Evolutionary conservation across 1,284 basidiomycete species (phyloP), one percentile per base, ranked within the genome.

Genomic region (Cryptococcus neoformans): DNA sequence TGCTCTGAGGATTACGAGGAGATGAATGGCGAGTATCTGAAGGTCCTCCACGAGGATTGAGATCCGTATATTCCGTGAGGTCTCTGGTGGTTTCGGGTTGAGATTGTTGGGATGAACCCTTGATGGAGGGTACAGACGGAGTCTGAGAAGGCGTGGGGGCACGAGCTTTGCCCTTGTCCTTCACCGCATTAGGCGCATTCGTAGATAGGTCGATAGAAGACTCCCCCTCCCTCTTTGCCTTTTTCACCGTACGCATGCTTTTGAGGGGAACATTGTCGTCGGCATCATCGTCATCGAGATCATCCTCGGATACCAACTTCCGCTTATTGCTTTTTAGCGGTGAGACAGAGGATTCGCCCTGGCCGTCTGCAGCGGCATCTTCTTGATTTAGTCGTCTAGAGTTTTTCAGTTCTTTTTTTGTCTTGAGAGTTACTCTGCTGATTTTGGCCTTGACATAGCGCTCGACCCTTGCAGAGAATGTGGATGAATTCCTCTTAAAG

Each of bases 401-500:
- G 54, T 47, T 53, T 53, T 39, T 52, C 51, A 62, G 49, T 52
- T 75, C 72, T 4, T n/a, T 47, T 4, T 6, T 50, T 1, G 70
- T 73, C 54, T 66, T 70, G 2, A 76, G 62, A 1, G 53, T 48
- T 17, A 57, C 54, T 28, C 9, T 11, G 41, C 71, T 65, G 4
- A 74, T 54, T 2, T 64, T 65, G 1, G 47, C 52, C 1, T 16
- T 35, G 0, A 58, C 53, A 39, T 60, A 61, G 4, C 60, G 46
- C 16, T 54, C 12, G 4, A 74, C 59, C 6, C 72, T 62, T 7
- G 57, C 55, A 3, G 35, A n/a, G 16, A 72, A 67, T 6, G 53
- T 37, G 3, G 35, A 49, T 0, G 45, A 14, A 47, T 70, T 71
- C 61, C 70, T 74, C 65, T 72, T 74, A 66, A 68, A 74, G 9